Conservation (phyloP, 352 stramenopile species). For the Pythium guiyangense region DNA sequence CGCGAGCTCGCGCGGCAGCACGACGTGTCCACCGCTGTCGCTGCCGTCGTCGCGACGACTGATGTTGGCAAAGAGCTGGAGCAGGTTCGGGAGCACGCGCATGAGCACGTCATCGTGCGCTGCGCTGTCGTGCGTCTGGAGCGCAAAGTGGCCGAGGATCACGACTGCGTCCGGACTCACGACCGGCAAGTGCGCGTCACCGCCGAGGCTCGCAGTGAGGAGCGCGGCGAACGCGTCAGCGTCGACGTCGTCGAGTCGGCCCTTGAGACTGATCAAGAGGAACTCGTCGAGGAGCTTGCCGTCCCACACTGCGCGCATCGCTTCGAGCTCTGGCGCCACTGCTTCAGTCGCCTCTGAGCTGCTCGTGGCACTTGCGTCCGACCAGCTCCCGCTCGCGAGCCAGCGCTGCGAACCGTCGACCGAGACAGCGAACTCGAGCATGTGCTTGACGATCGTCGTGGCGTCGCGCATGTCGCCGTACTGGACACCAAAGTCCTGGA, state of each 20-base stretch:
- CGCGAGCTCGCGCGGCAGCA: constrained; percentile 46
- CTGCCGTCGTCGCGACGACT: too few relatives aligned
- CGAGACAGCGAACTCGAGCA: constrained; percentile 53
- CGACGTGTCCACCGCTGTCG: not conserved
- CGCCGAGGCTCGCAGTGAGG: constrained; percentile 51
- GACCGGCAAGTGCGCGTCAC: constrained; percentile 31
- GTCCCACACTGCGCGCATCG: constrained; percentile 54
- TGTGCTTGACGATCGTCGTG: constrained; percentile 48
- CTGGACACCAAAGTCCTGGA: constrained; percentile 63
- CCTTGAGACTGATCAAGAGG: constrained; percentile 73
- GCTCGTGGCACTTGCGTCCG: constrained; percentile 11
- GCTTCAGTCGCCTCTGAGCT: not conserved
- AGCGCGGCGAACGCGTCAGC: constrained; percentile 40
- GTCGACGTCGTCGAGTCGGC: constrained; percentile 63
- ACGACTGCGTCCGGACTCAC: constrained; percentile 67
- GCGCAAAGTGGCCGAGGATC: constrained; percentile 65
- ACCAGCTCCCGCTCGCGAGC: constrained; percentile 58
- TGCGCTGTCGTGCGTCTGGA: constrained; percentile 29
- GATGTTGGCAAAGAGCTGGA: constrained; percentile 53
- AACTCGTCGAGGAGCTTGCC: constrained; percentile 79
- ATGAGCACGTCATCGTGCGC: constrained; percentile 35
- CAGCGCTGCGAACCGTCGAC: constrained; percentile 32
- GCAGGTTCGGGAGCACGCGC: constrained; percentile 54
- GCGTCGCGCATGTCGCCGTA: constrained; percentile 60
- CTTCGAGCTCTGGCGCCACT: constrained; percentile 13